Evolutionary conservation across 1,139 yeast species (phyloP), one percentile per base, ranked within the genome.

Genomic region (Yamadazyma friedrichii): DNA sequence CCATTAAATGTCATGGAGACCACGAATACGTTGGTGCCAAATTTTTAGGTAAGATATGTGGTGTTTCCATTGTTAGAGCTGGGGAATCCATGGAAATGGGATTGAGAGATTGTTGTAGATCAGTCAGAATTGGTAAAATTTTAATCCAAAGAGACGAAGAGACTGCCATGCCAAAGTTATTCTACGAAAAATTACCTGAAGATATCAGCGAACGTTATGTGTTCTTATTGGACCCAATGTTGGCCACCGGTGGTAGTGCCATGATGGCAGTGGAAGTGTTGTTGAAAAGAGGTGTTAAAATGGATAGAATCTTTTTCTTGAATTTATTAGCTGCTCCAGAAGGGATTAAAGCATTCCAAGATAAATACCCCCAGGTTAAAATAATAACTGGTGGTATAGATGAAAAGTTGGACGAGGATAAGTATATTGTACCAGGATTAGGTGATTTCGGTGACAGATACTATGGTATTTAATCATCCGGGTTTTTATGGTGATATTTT

Each of bases 31-130:
- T 78, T 6, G 98, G 98, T n/a, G 84, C 85, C 44, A 73, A 74
- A 45, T 91, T 91, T 62, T 69, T 82, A 58, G 98, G 98, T 35
- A 89, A 88, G 65, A 91, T 93, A 46, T 93, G 98, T 64, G 98
- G 98, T 48, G 98, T 93, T 27, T 88, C 96, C 15, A 93, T 93
- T 58, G 95, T 93, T 56, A 78, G 98, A 59, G 98, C 98, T 6
- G 98, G 98, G 49, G 98, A 93, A 65, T 84, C 95, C 34, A 93
- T 93, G 98, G 98, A 93, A 65, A 95, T 88, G 76, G 98, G 98
- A 16, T 73, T 93, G 49, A 80, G 98, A 61, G 98, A 72, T 67
- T 88, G 98, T 66, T 89, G 98, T 62, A 78, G 98, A 53, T 85
- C 95, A 8, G 98, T 93, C 33, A 78, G 98, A 59, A 87, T 93